Evolutionary conservation across 768 basidiomycete genomes (phyloP).

Genomic region (Auriculariales sp.): DNA sequence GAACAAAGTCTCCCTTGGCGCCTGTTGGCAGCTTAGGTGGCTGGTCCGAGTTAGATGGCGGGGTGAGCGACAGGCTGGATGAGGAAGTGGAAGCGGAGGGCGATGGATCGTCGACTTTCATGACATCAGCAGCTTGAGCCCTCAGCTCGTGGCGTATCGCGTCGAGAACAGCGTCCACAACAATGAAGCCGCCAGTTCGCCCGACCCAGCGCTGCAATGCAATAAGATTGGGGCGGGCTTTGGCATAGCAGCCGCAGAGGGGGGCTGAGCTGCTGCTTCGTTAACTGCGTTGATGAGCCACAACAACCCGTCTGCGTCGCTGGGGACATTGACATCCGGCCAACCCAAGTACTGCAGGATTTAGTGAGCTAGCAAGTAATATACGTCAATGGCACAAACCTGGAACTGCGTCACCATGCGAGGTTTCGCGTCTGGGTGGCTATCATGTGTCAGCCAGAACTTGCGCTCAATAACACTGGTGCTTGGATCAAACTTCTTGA

Average conservation of each 20-base stretch:
- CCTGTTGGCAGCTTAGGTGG: too few relatives aligned
- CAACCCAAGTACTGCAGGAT: constrained; percentile 58
- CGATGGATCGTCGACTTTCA: too few relatives aligned
- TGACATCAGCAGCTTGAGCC: too few relatives aligned
- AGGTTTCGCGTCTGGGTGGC: constrained; percentile 41
- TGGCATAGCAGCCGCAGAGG: too few relatives aligned
- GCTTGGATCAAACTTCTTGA: too few relatives aligned
- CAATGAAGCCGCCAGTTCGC: constrained; percentile 86
- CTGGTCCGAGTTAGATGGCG: too few relatives aligned
- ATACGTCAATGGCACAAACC: not conserved
- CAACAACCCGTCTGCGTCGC: constrained; percentile 62
- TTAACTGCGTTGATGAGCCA: constrained; percentile 63
- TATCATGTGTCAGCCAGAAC: constrained; percentile 52
- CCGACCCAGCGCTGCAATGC: constrained; percentile 95
- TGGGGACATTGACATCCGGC: constrained; percentile 95
- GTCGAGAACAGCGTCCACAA: constrained; percentile 75
- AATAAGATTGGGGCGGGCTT: constrained; percentile 42
- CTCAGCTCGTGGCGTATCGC: constrained; percentile 46
- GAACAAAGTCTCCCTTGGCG: too few relatives aligned
- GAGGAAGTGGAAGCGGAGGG: too few relatives aligned
- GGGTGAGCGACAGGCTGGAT: too few relatives aligned
- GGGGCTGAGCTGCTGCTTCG: constrained; percentile 25
- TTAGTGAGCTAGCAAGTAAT: not conserved
- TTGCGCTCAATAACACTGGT: constrained; percentile 22
- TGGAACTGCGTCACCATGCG: constrained; percentile 77